A percentile compares a stretch with the other conserved stretches of the same genome.
Evolutionary conservation across 1,284 basidiomycete genomes (phyloP).

Genomic region (Vanrija humicola): DNA sequence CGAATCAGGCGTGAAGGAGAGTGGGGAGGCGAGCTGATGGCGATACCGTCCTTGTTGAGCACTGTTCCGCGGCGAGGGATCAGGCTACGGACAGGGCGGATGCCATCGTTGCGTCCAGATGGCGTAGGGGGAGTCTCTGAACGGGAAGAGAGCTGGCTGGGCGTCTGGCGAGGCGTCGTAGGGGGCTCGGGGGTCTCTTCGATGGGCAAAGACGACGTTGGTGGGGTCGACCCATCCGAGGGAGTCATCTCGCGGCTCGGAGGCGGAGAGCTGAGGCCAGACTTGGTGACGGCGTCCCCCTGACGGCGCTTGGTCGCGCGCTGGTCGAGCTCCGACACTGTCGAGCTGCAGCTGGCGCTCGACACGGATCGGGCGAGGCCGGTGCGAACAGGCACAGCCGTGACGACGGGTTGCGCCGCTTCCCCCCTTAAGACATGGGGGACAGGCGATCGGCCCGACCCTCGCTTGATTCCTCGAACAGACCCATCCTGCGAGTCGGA

Average conservation of each 20-base stretch:
- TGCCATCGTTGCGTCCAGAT: too few species aligned
- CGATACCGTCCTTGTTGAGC: slow-evolving; percentile 1
- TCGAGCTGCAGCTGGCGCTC: slow-evolving; percentile 16
- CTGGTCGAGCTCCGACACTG: slow-evolving; percentile 17
- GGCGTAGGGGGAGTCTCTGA: background rate
- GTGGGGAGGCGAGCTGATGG: background rate
- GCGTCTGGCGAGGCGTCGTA: background rate
- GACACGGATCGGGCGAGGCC: slow-evolving; percentile 12
- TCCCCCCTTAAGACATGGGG: background rate
- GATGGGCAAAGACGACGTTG: slow-evolving; percentile 3
- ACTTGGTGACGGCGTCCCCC: slow-evolving; percentile 10
- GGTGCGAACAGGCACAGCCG: background rate
- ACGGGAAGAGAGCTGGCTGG: too few species aligned
- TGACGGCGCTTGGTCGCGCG: slow-evolving; percentile 17
- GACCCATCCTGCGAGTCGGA: background rate
- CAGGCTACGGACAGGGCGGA: slow-evolving; percentile 2
- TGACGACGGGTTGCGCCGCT: background rate
- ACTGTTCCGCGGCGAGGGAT: slow-evolving; percentile 5
- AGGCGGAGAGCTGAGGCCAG: slow-evolving; percentile 23
- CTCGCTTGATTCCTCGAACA: slow-evolving; percentile 22
- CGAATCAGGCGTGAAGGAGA: too few species aligned
- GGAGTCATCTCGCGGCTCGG: slow-evolving; percentile 22
- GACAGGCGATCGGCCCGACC: slow-evolving; percentile 13
- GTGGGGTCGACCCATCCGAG: background rate
- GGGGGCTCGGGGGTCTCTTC: slow-evolving; percentile 9